These are phyloP conservation scores for Patellaria atrata DNA, from an alignment of 495 filamentous ascomycete species.

Conservation along the genomic window DNA sequence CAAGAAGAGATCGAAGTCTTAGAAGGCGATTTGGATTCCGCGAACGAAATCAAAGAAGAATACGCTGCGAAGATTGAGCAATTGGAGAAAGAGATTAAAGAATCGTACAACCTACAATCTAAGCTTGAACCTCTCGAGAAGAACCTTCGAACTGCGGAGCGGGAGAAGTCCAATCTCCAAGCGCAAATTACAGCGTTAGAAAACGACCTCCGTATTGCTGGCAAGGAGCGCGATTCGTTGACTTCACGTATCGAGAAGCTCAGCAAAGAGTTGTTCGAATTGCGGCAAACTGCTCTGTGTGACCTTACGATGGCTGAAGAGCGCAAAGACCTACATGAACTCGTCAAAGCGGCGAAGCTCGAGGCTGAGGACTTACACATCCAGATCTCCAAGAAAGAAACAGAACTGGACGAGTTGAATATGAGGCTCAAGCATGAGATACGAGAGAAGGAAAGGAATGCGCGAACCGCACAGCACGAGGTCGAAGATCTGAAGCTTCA, in stretches of 20 bases:
- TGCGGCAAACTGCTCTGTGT: constrained; percentile 15
- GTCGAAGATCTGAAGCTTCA: constrained; percentile 16
- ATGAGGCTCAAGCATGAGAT: constrained; percentile 8
- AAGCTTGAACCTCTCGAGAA: constrained; percentile 16
- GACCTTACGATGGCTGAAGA: constrained; percentile 40
- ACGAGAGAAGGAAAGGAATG: constrained; percentile 9
- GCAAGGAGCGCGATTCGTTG: constrained; percentile 18
- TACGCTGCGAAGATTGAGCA: constrained; percentile 40
- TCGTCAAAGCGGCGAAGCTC: constrained; percentile 50
- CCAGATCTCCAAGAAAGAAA: constrained; percentile 17
- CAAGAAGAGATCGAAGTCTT: constrained; percentile 33
- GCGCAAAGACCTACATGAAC: constrained; percentile 49
- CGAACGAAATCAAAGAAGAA: constrained; percentile 28
- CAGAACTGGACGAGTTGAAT: constrained; percentile 22
- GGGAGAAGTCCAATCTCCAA: constrained; percentile 18
- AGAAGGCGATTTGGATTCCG: constrained; percentile 28
- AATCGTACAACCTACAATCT: constrained; percentile 11
- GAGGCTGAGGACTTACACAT: constrained; percentile 49
- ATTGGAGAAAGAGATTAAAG: constrained; percentile 40
- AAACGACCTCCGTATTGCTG: constrained; percentile 24
- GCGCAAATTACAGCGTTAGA: constrained; percentile 14
- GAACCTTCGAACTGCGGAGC: constrained; percentile 17
- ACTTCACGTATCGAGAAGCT: constrained; percentile 22
- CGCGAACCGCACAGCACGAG: constrained; percentile 15
- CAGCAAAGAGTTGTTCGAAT: constrained; percentile 24